Evolutionary conservation across 169 alveolate genomes (phyloP).

Genomic region (Plasmodium adleri): DNA sequence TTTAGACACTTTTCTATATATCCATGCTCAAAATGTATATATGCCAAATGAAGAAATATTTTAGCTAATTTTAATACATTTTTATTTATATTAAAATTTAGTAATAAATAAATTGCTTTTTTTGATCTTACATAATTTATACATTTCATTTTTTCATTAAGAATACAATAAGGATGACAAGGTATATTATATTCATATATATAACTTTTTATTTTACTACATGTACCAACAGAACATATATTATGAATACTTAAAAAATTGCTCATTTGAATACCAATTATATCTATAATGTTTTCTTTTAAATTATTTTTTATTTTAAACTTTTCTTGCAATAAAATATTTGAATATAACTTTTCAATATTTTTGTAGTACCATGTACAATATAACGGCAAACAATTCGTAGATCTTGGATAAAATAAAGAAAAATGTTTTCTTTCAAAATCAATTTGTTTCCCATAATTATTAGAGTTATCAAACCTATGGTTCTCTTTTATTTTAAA

Average conservation of each 20-base stretch:
- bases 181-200: slow-evolving; percentile 68
- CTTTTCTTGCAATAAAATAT: slow-evolving; percentile 43
- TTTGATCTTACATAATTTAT: slow-evolving; percentile 68
- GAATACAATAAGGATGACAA: slow-evolving; percentile 66
- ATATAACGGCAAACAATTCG: slow-evolving; percentile 40
- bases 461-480: not conserved
- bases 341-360: slow-evolving; percentile 48
- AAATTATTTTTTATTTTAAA: slow-evolving; percentile 55
- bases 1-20: slow-evolving; percentile 55
- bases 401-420: slow-evolving; percentile 60
- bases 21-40: slow-evolving; percentile 75
- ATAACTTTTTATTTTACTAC: slow-evolving; percentile 59
- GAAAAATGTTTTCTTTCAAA: slow-evolving; percentile 10
- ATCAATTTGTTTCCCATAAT: not conserved
- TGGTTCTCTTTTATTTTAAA: not conserved
- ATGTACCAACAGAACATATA: slow-evolving; percentile 55
- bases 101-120: slow-evolving; percentile 34
- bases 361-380: slow-evolving; percentile 51
- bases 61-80: slow-evolving; percentile 51
- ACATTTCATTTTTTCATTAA: slow-evolving; percentile 70
- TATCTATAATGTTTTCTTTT: slow-evolving; percentile 48
- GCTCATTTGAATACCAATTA: slow-evolving; percentile 20
- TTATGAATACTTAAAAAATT: slow-evolving; percentile 34
- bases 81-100: slow-evolving; percentile 47
- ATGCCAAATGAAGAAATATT: slow-evolving; percentile 55